Base-by-base conservation (phyloP, 345 rosid species). In the Linum lewisii region DNA sequence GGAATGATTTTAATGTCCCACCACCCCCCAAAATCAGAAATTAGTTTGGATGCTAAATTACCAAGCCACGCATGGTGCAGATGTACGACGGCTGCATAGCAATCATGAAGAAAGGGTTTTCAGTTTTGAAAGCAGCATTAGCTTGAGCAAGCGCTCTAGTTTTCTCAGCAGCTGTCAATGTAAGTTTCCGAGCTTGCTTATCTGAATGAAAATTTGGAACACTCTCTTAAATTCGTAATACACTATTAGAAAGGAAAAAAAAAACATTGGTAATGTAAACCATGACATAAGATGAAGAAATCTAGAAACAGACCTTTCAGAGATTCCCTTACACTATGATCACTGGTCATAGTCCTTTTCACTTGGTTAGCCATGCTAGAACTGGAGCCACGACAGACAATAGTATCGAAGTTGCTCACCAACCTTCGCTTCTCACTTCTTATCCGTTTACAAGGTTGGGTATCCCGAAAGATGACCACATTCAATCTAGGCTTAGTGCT, bases 81-180 rank as follows among this genome's bases (percentile, higher is more conserved):
- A 26, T 7, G 25, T 26, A 57, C 15, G 59, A 25, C 1, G 69
- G 64, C 25, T 8, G 68, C 60, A 69, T 54, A 37, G 22, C 57
- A 59, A 54, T 21, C 29, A 29, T 24, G 42, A 59, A 69, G 54
- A 42, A 54, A 6, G 69, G 73, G 15, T 59, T 69, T n/a, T 54
- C 45, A 32, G 64, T 51, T 38, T 57, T 51, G 47, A 62, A 63
- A 44, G 56, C 21, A 8, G 24, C 21, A 32, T 16, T 14, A 21
- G 34, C 62, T 57, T 49, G 57, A 29, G 20, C 1, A 23, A 24
- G 38, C 32, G 52, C 67, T 5, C 22, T 7, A 29, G 21, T 1
- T 60, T n/a, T 60, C 20, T 20, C n/a, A 19, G 21, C 54, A 29
- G 16, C 13, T 52, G 18, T 45, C 44, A 56, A 37, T 44, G n/a